Conservation (phyloP, 2,329 filamentous ascomycete genomes). For the Fusarium virguliforme region DNA sequence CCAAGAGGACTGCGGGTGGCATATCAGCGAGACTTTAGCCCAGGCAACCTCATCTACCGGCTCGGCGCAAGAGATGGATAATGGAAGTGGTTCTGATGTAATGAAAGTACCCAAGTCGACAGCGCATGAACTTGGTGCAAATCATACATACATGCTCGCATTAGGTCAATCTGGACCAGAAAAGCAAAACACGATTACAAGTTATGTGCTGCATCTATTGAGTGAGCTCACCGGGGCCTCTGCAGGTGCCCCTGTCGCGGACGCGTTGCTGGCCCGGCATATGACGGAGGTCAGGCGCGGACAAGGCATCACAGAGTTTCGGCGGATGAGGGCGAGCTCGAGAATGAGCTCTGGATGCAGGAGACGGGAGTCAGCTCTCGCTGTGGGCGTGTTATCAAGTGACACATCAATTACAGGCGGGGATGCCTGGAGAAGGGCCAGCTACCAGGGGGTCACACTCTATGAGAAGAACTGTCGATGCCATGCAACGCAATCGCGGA, state of each 20-base stretch:
- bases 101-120: conserved; percentile 7
- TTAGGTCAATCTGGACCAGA: conserved; percentile 20
- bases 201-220: neutral
- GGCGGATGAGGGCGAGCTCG: conserved; percentile 11
- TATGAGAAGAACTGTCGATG: conserved; percentile 34
- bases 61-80: neutral
- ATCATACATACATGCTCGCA: conserved; percentile 10
- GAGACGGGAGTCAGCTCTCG: conserved; percentile 1
- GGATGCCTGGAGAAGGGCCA: conserved; percentile 18
- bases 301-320: neutral
- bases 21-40: neutral
- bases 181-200: conserved; percentile 22
- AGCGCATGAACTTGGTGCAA: conserved; percentile 15
- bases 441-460: conserved; percentile 23
- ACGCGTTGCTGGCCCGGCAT: neutral
- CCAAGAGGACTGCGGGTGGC: neutral
- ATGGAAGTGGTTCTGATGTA: conserved; percentile 3
- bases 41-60: conserved; percentile 6
- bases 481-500: conserved; percentile 39
- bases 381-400: conserved; percentile 6
- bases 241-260: neutral
- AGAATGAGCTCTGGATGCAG: neutral
- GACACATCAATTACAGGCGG: conserved; percentile 16
- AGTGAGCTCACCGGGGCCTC: neutral
- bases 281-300: neutral